Percentiles rank a stretch among this genome's conserved stretches.
These are phyloP conservation scores for Thermoascus crustaceus DNA, from an alignment of 2,329 filamentous ascomycete genomes.

Conservation along the genomic window DNA sequence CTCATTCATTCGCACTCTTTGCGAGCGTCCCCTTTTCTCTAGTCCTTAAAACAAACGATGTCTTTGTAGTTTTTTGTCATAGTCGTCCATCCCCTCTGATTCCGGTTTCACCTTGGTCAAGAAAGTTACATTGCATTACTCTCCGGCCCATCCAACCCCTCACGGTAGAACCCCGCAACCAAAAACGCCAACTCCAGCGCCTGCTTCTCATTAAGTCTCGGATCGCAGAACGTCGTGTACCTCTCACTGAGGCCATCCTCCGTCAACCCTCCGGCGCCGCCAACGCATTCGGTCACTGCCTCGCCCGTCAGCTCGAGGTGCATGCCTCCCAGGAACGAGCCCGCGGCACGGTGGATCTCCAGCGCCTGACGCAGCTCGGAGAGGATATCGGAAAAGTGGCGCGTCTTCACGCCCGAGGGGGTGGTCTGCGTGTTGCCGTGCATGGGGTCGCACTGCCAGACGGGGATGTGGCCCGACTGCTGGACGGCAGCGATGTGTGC, in stretches of 20 bases:
- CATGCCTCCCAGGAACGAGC: conserved; percentile 83
- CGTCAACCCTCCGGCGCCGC: conserved; percentile 75
- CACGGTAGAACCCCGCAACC: conserved; percentile 71
- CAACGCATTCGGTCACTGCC: conserved; percentile 90
- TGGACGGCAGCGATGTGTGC: conserved; percentile 84
- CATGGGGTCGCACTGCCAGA: conserved; percentile 99
- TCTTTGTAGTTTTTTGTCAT: no score
- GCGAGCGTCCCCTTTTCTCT: no score
- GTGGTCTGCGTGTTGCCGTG: conserved; percentile 71
- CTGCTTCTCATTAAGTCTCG: conserved; percentile 93
- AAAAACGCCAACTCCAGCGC: conserved; percentile 90
- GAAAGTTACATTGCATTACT: conserved; percentile 5
- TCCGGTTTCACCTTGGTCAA: no score
- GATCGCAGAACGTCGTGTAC: conserved; percentile 95
- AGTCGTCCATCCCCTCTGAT: no score
- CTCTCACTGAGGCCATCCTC: conserved; percentile 85
- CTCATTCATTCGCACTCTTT: no score
- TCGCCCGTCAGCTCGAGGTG: conserved; percentile 95
- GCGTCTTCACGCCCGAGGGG: conserved; percentile 75
- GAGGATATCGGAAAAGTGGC: conserved; percentile 84
- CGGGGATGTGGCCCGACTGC: conserved; percentile 64
- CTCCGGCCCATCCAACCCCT: conserved; percentile 27
- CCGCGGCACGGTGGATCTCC: conserved; percentile 71
- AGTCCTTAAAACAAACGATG: no score
- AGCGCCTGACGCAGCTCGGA: conserved; percentile 77